Evolutionary conservation across 768 basidiomycete genomes (phyloP).

Genomic region (Solioccasus polychromus): DNA sequence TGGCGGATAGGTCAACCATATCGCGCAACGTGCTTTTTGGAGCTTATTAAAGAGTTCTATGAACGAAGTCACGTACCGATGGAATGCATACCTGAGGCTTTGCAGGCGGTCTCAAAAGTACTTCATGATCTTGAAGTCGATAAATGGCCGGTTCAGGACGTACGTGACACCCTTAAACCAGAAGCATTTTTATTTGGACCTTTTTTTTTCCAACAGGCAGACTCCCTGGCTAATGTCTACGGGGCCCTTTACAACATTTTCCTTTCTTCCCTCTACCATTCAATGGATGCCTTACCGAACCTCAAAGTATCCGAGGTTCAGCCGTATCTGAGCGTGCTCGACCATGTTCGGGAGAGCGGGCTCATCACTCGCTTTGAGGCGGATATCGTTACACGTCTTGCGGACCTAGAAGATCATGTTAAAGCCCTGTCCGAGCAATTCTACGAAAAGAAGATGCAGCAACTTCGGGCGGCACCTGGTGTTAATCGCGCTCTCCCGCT

Average conservation of each 20-base stretch:
- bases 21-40: conserved; percentile 76
- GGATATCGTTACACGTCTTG: conserved; percentile 64
- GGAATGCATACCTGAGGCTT: conserved; percentile 91
- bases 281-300: conserved; percentile 72
- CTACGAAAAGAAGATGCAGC: conserved; percentile 61
- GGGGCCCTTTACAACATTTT: conserved; percentile 83
- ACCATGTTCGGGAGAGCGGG: conserved; percentile 65
- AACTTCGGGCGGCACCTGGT: conserved; percentile 66
- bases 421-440: conserved; percentile 56
- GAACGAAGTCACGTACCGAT: conserved; percentile 89
- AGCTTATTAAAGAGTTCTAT: conserved; percentile 82
- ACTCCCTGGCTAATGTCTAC: conserved; percentile 65
- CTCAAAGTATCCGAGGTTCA: conserved; percentile 70
- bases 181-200: conserved; percentile 5
- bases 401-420: conserved; percentile 66
- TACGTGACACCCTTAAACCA: conserved; percentile 39
- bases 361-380: conserved; percentile 72
- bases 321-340: conserved; percentile 63
- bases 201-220: conserved; percentile 42
- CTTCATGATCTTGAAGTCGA: conserved; percentile 67
- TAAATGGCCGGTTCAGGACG: conserved; percentile 80
- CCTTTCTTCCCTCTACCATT: conserved; percentile 79
- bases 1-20: conserved; percentile 88
- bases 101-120: conserved; percentile 69
- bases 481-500: conserved; percentile 81